These are phyloP conservation scores for Tremellales sp. DNA, from an alignment of 1,284 basidiomycete genomes.

Conservation along the genomic window DNA sequence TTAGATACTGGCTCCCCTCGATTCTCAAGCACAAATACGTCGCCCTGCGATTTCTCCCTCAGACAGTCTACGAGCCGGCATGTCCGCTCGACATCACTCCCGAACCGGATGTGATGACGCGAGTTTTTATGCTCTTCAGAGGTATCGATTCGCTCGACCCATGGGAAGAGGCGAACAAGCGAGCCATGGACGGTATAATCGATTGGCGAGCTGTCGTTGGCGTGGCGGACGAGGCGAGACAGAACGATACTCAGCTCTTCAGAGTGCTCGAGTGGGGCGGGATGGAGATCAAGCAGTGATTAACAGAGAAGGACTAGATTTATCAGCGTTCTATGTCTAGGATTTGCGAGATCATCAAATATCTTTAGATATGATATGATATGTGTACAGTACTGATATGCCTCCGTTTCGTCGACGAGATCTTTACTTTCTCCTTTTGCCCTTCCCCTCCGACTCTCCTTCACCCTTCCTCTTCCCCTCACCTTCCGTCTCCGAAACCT, in stretches of 20 bases:
- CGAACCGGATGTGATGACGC: conserved; percentile 50
- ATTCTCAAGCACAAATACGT: conserved; percentile 50
- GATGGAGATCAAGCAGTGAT: conserved; percentile 48
- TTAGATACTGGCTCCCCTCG: too few species aligned
- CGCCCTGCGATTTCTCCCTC: conserved; percentile 53
- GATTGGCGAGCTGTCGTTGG: conserved; percentile 33
- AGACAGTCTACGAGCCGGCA: conserved; percentile 48
- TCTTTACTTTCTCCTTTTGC: background rate
- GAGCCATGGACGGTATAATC: conserved; percentile 16
- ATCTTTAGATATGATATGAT: too few species aligned
- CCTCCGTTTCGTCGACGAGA: too few species aligned
- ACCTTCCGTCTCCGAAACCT: background rate
- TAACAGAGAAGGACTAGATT: too few species aligned
- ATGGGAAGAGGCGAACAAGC: conserved; percentile 26
- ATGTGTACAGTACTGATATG: too few species aligned
- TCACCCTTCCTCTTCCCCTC: background rate
- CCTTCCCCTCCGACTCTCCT: background rate
- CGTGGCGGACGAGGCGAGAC: conserved; percentile 22
- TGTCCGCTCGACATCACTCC: conserved; percentile 49
- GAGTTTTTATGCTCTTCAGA: conserved; percentile 54
- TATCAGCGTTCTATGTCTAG: too few species aligned
- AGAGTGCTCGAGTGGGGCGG: conserved; percentile 50
- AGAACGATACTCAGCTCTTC: conserved; percentile 30
- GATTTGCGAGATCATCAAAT: too few species aligned
- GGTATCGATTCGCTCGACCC: conserved; percentile 34